A percentile compares a stretch with the other conserved stretches of the same genome.
Evolutionary conservation across 225 moss, liverwort and hornwort species (phyloP).

Genomic region (Sphagnum tenellum): DNA sequence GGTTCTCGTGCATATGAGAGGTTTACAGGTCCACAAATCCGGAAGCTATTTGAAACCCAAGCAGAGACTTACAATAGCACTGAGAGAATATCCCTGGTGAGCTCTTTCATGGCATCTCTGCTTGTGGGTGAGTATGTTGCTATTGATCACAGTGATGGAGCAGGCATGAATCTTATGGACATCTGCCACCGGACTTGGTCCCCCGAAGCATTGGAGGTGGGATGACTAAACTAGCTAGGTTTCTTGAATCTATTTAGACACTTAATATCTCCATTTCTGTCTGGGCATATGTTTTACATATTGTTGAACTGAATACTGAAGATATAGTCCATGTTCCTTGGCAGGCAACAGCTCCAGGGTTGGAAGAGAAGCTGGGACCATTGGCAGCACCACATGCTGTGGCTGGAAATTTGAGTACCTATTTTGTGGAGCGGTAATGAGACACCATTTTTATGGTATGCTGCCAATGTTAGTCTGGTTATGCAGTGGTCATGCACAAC

Average conservation of each 20-base stretch:
- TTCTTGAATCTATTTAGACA: too few relatives aligned
- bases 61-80: constrained; percentile 62
- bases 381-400: constrained; percentile 67
- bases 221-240: constrained; percentile 1
- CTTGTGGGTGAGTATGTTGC: constrained; percentile 80
- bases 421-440: constrained; percentile 56
- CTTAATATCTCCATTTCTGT: too few relatives aligned
- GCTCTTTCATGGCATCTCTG: constrained; percentile 91
- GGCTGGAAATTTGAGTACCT: constrained; percentile 55
- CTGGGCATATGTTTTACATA: not conserved
- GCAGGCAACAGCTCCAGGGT: constrained; percentile 75
- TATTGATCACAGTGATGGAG: constrained; percentile 92
- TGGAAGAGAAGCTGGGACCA: constrained; percentile 69
- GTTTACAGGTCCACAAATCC: constrained; percentile 88
- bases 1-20: constrained; percentile 83
- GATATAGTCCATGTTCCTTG: constrained; percentile 4
- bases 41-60: constrained; percentile 73
- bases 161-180: constrained; percentile 96
- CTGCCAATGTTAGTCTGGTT: not conserved
- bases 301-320: too few relatives aligned
- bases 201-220: constrained; percentile 58
- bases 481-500: too few relatives aligned
- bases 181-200: constrained; percentile 67
- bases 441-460: not conserved
- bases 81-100: constrained; percentile 84